These are phyloP conservation scores for Cenococcum geophilum DNA, from an alignment of 495 filamentous ascomycete genomes.

Conservation along the genomic window DNA sequence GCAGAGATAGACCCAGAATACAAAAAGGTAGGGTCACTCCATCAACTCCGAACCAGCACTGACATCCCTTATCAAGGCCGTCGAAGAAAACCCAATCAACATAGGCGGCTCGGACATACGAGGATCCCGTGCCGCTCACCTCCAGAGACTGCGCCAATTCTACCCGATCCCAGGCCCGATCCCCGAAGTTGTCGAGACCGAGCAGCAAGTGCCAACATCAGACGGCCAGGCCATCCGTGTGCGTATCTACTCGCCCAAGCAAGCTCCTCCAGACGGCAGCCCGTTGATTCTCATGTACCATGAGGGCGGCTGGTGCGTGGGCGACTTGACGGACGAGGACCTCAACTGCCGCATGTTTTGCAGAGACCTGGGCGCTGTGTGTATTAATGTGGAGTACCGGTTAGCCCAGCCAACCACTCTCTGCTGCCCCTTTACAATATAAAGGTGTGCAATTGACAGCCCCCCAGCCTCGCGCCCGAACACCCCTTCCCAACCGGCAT, in stretches of 20 bases:
- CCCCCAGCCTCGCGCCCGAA: conserved; percentile 26
- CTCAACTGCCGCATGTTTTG: conserved; percentile 28
- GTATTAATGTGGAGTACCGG: conserved; percentile 32
- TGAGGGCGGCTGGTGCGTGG: conserved; percentile 30
- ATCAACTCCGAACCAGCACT: neutral
- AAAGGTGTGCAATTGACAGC: neutral
- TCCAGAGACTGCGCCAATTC: conserved; percentile 21
- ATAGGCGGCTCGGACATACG: conserved; percentile 14
- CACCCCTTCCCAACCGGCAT: conserved; percentile 23
- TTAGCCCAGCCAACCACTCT: neutral
- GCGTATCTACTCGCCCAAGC: conserved; percentile 21
- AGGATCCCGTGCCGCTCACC: conserved; percentile 20
- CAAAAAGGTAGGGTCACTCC: neutral
- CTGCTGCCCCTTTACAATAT: neutral
- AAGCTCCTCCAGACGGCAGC: conserved; percentile 16
- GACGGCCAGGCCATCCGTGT: conserved; percentile 23
- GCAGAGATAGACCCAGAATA: neutral
- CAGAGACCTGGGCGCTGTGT: conserved; percentile 23
- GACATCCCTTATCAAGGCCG: conserved; percentile 8
- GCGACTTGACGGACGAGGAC: conserved; percentile 29
- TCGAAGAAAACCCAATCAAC: conserved; percentile 14
- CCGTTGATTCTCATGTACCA: conserved; percentile 27
- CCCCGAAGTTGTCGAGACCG: conserved; percentile 24
- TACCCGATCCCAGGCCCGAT: conserved; percentile 25
- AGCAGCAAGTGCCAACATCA: conserved; percentile 20